Conservation (phyloP, 306 rosid genomes). For the Inga leiocalycina region DNA sequence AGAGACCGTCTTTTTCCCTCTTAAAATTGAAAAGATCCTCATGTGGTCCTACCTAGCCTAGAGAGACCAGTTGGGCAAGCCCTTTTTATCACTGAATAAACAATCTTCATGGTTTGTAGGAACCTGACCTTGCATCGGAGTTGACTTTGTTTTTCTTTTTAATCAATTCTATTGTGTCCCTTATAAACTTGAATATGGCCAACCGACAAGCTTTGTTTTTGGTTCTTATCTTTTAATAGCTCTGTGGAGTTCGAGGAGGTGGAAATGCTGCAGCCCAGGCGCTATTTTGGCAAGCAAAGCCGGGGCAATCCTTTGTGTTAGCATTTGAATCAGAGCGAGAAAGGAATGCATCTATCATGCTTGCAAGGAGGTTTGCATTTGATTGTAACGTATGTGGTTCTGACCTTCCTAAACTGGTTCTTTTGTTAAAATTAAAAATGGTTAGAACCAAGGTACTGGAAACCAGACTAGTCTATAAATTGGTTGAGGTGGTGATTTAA, state of each 20-base stretch:
- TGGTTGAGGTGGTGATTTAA: too few species aligned
- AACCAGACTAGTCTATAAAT: too few species aligned
- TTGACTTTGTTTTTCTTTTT: background rate
- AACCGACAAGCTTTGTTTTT: background rate
- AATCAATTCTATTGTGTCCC: background rate
- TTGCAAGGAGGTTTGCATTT: constrained; percentile 95
- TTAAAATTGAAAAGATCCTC: background rate
- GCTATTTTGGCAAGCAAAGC: constrained; percentile 91
- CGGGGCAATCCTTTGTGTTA: constrained; percentile 73
- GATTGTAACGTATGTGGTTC: constrained; percentile 84
- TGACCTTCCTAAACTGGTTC: background rate
- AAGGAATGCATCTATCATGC: constrained; percentile 94
- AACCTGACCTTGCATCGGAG: background rate
- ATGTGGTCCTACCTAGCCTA: background rate
- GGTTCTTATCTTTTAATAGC: constrained; percentile 43
- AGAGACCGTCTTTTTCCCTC: background rate
- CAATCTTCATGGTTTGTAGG: background rate
- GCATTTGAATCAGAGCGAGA: constrained; percentile 96
- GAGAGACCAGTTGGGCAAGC: background rate
- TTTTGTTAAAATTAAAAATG: background rate
- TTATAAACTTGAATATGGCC: constrained; percentile 8
- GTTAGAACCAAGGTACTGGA: background rate
- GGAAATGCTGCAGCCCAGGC: constrained; percentile 96
- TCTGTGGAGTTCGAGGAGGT: constrained; percentile 96
- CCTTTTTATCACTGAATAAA: background rate